A percentile compares a stretch with the other conserved stretches of the same genome.
Evolutionary conservation across 805 yeast genomes (phyloP).

Genomic region (Ogataea parapolymorpha): DNA sequence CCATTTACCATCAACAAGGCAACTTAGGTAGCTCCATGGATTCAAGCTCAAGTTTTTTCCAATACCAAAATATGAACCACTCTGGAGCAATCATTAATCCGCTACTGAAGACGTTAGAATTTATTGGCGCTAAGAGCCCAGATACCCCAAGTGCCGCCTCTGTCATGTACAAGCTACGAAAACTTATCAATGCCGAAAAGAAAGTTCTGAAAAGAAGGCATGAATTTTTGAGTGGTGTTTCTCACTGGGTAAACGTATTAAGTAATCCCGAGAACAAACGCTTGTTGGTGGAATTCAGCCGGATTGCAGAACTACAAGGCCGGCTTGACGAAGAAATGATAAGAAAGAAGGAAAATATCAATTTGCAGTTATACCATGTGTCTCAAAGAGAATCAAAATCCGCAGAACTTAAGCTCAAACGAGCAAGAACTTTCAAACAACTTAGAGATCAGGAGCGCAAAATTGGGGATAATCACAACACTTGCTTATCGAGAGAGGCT

Average conservation of each 20-base stretch:
- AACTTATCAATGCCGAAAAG: conserved; percentile 38
- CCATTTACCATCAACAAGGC: conserved; percentile 18
- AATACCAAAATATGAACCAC: conserved; percentile 19
- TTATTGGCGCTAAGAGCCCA: conserved; percentile 27
- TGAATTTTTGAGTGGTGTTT: conserved; percentile 39
- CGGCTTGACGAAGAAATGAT: conserved; percentile 34
- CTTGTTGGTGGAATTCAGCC: conserved; percentile 39
- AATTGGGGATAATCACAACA: conserved; percentile 43
- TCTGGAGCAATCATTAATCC: conserved; percentile 23
- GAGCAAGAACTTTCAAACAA: conserved; percentile 37
- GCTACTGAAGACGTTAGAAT: conserved; percentile 23
- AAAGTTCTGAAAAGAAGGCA: conserved; percentile 35
- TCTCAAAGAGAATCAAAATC: conserved; percentile 49
- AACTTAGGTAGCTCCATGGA: conserved; percentile 14
- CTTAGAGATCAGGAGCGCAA: conserved; percentile 43
- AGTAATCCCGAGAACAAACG: conserved; percentile 38
- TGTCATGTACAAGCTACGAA: conserved; percentile 34
- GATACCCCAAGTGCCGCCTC: conserved; percentile 27
- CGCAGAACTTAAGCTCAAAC: conserved; percentile 35
- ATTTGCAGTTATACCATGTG: conserved; percentile 42
- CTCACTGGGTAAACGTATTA: conserved; percentile 40
- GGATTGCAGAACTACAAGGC: conserved; percentile 37
- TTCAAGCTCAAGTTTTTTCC: conserved; percentile 20
- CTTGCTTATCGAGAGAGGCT: conserved; percentile 45
- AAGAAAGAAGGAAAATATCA: conserved; percentile 43